Conservation (phyloP, 2,329 filamentous ascomycete genomes). For the Pseudocercospora fijiensis region DNA sequence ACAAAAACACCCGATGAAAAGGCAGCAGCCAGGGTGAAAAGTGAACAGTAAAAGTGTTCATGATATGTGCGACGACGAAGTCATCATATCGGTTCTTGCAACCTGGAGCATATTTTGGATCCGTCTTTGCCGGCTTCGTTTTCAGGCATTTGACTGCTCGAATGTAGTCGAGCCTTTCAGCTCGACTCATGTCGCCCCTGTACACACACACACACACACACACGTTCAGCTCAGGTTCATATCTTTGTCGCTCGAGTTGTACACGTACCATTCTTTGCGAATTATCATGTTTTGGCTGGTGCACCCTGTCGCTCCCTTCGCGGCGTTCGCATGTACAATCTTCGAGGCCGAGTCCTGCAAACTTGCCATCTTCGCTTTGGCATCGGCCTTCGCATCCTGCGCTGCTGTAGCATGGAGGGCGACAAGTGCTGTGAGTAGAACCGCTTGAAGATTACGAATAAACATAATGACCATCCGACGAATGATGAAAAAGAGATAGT, state of each 20-base stretch:
- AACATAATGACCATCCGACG: constrained; percentile 1
- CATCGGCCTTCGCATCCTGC: neutral
- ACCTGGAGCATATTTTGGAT: constrained; percentile 18
- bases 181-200: constrained; percentile 28
- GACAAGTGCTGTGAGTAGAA: constrained; percentile 8
- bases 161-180: constrained; percentile 30
- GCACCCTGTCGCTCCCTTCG: constrained; percentile 19
- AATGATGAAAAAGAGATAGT: neutral
- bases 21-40: constrained; percentile 34
- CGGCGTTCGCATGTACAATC: neutral
- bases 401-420: neutral
- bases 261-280: constrained; percentile 30
- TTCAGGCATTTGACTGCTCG: constrained; percentile 30
- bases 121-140: constrained; percentile 20
- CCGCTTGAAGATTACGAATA: neutral
- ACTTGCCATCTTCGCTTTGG: neutral
- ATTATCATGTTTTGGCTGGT: constrained; percentile 28
- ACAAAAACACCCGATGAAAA: constrained; percentile 46
- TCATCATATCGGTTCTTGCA: constrained; percentile 31
- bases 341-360: neutral
- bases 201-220: constrained; percentile 14
- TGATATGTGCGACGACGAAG: constrained; percentile 32
- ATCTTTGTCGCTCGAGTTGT: neutral
- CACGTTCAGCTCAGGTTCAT: neutral
- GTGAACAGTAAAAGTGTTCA: constrained; percentile 26